phyloP scores from a whole-genome alignment of 192 early-diverging fungal species.

The Pilobolus umbonatus region DNA sequence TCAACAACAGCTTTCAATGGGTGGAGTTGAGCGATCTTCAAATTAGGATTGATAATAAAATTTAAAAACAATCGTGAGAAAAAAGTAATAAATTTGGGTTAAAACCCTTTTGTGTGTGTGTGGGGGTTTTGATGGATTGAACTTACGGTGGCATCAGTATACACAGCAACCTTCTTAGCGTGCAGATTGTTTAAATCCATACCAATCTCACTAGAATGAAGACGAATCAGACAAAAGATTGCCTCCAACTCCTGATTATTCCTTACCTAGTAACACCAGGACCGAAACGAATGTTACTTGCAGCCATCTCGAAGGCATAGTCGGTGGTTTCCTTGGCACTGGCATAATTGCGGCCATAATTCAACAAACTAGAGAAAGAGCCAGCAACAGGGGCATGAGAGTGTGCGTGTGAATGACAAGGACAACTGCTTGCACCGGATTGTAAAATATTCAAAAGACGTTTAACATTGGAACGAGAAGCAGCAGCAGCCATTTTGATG shows the following conservation, averaged over 20 bases:
- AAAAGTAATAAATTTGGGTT: background rate
- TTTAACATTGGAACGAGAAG: slow-evolving; percentile 31
- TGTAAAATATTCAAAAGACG: slow-evolving; percentile 29
- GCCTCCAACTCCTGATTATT: background rate
- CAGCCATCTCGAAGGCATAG: slow-evolving; percentile 86
- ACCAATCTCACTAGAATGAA: slow-evolving; percentile 62
- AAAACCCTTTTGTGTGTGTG: background rate
- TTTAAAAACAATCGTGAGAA: background rate
- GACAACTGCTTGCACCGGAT: slow-evolving; percentile 23
- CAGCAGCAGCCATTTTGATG: slow-evolving; percentile 30
- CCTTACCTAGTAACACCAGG: slow-evolving; percentile 65
- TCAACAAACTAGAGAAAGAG: slow-evolving; percentile 22
- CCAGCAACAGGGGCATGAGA: slow-evolving; percentile 19
- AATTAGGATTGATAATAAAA: slow-evolving; percentile 9
- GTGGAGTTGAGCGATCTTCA: slow-evolving; percentile 66
- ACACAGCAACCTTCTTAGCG: slow-evolving; percentile 79
- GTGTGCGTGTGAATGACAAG: slow-evolving; percentile 36
- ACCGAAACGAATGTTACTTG: slow-evolving; percentile 84
- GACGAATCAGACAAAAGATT: background rate
- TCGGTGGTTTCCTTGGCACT: slow-evolving; percentile 39
- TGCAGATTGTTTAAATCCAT: slow-evolving; percentile 76
- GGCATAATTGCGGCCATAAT: slow-evolving; percentile 35
- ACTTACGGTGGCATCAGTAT: slow-evolving; percentile 72
- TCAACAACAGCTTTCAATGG: slow-evolving; percentile 72
- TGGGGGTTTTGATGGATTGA: too few relatives aligned